Percentiles rank a stretch among this genome's conserved stretches.
Conservation (phyloP, 768 basidiomycete species). For the Boletellus ananiceps region DNA sequence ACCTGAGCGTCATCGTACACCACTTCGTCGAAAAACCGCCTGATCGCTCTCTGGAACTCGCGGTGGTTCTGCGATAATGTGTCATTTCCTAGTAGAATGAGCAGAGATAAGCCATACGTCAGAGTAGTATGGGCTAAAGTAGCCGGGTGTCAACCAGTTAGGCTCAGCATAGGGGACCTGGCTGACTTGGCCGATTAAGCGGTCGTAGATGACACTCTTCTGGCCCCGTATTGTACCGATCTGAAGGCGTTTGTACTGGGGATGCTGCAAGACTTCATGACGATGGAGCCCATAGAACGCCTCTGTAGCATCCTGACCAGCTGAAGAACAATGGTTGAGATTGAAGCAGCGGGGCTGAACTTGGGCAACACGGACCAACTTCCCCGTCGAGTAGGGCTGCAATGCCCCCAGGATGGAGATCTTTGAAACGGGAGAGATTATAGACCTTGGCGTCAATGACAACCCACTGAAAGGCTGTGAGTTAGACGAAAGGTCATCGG, state of each 20-base stretch:
- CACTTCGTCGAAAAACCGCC: slow-evolving; percentile 64
- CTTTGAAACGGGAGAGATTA: slow-evolving; percentile 74
- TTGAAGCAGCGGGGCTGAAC: neutral
- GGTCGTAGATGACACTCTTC: slow-evolving; percentile 47
- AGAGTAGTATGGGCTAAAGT: slow-evolving; percentile 66
- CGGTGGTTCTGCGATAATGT: slow-evolving; percentile 41
- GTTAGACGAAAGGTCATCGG: neutral
- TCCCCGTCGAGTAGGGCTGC: slow-evolving; percentile 74
- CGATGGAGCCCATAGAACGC: slow-evolving; percentile 88
- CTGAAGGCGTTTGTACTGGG: slow-evolving; percentile 68
- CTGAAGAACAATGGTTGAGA: slow-evolving; percentile 32
- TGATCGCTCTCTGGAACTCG: slow-evolving; percentile 41
- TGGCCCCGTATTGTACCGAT: slow-evolving; percentile 72
- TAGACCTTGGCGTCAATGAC: slow-evolving; percentile 82
- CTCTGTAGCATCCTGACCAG: slow-evolving; percentile 84
- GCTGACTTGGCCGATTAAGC: slow-evolving; percentile 55
- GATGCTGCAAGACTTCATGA: slow-evolving; percentile 72
- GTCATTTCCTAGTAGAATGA: slow-evolving; percentile 2
- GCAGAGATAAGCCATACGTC: slow-evolving; percentile 39
- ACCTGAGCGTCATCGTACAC: slow-evolving; percentile 44
- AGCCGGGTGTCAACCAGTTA: slow-evolving; percentile 70
- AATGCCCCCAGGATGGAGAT: slow-evolving; percentile 79
- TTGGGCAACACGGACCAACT: slow-evolving; percentile 50
- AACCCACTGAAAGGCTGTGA: slow-evolving; percentile 54
- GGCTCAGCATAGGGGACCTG: slow-evolving; percentile 87